phyloP scores from a whole-genome alignment of 108 stramenopile species.

The Poteriospumella lacustris region DNA sequence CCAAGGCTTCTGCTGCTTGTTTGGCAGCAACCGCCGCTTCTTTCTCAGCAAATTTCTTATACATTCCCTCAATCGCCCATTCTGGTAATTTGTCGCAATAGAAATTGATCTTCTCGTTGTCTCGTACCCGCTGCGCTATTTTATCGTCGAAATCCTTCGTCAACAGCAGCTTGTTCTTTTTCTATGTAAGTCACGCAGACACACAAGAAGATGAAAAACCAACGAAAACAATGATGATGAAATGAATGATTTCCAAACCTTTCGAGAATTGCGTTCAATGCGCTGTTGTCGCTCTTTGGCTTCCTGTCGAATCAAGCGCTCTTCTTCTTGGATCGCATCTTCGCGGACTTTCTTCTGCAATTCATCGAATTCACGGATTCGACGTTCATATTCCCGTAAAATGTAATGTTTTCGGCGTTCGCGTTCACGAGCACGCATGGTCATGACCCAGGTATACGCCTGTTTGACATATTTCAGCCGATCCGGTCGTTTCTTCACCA shows the following conservation, averaged over 20 bases:
- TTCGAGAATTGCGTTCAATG: not conserved
- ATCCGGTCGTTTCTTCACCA: not conserved
- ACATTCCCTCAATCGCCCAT: not conserved
- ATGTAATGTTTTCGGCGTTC: not conserved
- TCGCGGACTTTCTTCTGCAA: not conserved
- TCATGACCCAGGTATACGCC: not conserved
- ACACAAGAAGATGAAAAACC: not conserved
- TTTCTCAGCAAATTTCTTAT: not conserved
- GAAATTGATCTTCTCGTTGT: not conserved
- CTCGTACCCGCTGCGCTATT: not conserved
- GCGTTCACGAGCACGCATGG: not conserved
- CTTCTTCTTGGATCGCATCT: not conserved
- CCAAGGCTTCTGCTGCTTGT: not conserved
- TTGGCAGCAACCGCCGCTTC: not conserved
- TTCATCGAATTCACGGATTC: not conserved
- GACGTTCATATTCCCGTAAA: not conserved
- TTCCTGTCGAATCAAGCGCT: not conserved
- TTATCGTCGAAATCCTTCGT: not conserved
- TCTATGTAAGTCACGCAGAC: not conserved
- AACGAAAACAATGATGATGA: not conserved
- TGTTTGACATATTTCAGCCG: not conserved
- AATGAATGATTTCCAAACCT: not conserved
- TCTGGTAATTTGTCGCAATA: not conserved
- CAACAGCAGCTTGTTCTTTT: not conserved
- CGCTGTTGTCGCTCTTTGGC: not conserved